A percentile compares a stretch with the other conserved stretches of the same genome.
These are phyloP conservation scores for Monilinia aucupariae DNA, from an alignment of 2,329 filamentous ascomycete species.

Conservation along the genomic window DNA sequence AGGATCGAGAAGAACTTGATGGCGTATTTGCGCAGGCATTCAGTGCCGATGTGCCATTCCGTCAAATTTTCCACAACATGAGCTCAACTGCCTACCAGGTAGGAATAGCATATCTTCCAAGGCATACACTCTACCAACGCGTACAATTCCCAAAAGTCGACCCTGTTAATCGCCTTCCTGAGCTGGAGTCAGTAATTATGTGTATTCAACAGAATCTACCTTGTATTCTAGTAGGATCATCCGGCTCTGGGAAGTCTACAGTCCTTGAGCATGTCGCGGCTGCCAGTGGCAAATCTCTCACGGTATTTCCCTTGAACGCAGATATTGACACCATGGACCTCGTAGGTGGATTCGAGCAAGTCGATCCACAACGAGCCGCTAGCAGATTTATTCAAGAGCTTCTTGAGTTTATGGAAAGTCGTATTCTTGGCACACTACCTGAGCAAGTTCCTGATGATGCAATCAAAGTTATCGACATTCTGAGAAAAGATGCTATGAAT, in stretches of 20 bases:
- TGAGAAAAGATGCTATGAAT: constrained; percentile 35
- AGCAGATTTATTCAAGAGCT: constrained; percentile 55
- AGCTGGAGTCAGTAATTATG: constrained; percentile 80
- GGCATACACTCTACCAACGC: constrained; percentile 52
- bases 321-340: constrained; percentile 97
- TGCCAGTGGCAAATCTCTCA: constrained; percentile 65
- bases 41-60: constrained; percentile 38
- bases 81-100: constrained; percentile 66
- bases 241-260: constrained; percentile 81
- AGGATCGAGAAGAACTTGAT: constrained; percentile 61
- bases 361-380: constrained; percentile 71
- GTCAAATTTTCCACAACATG: constrained; percentile 68
- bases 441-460: constrained; percentile 43
- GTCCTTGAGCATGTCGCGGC: constrained; percentile 78
- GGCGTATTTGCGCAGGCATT: constrained; percentile 64
- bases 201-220: constrained; percentile 84
- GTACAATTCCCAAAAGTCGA: constrained; percentile 48
- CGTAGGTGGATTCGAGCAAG: constrained; percentile 93
- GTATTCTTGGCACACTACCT: constrained; percentile 46
- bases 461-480: constrained; percentile 46
- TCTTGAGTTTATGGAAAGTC: constrained; percentile 46
- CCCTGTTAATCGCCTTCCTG: constrained; percentile 53
- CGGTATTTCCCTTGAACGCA: constrained; percentile 84
- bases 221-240: constrained; percentile 78
- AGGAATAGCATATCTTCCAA: constrained; percentile 65